Percentiles rank a stretch among this genome's conserved stretches.
Evolutionary conservation across 768 basidiomycete species (phyloP).

Genomic region (Suillus bovinus): DNA sequence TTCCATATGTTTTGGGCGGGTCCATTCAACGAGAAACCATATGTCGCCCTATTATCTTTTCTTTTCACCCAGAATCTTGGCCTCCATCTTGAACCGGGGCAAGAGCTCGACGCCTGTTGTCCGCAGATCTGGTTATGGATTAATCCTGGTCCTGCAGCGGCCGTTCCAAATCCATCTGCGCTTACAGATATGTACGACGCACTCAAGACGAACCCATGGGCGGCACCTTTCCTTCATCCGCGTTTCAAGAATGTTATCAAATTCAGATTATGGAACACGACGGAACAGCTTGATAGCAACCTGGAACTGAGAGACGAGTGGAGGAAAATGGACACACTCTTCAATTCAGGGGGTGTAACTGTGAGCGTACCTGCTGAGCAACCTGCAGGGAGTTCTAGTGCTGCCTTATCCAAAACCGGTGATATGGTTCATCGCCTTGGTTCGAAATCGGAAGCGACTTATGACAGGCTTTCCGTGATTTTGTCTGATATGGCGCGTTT

Average conservation of each 20-base stretch:
- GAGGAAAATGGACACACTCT: constrained; percentile 72
- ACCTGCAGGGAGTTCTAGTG: constrained; percentile 28
- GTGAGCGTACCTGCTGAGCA: constrained; percentile 50
- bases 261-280: constrained; percentile 97
- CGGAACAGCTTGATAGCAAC: constrained; percentile 88
- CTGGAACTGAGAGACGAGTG: constrained; percentile 88
- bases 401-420: background rate
- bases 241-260: constrained; percentile 86
- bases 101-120: constrained; percentile 58
- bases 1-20: constrained; percentile 99
- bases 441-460: constrained; percentile 54
- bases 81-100: constrained; percentile 52
- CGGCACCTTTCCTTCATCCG: constrained; percentile 86
- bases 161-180: constrained; percentile 77
- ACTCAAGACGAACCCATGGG: constrained; percentile 84
- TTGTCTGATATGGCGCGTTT: constrained; percentile 97
- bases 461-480: constrained; percentile 87
- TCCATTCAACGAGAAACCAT: constrained; percentile 95
- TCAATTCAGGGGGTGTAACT: constrained; percentile 85
- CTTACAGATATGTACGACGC: constrained; percentile 79
- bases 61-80: constrained; percentile 91
- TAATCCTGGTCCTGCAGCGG: constrained; percentile 88
- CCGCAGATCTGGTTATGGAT: constrained; percentile 97
- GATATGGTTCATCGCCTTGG: constrained; percentile 48
- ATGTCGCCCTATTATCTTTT: constrained; percentile 89